Percentiles rank a stretch among this genome's conserved stretches.
phyloP scores from a whole-genome alignment of 306 rosid genomes.

The Gillenia trifoliata region DNA sequence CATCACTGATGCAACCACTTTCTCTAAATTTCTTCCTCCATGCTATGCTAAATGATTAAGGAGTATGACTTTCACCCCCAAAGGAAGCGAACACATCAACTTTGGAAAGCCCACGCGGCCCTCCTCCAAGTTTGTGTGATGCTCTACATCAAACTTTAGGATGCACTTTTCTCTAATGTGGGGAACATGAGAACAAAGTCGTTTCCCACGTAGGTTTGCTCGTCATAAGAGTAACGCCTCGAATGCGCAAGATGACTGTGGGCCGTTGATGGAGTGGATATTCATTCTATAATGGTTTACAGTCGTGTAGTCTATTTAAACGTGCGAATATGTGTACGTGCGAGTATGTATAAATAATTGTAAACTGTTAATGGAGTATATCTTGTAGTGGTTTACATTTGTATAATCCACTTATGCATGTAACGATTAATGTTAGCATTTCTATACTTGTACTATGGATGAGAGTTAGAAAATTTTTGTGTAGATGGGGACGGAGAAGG shows the following conservation, averaged over 20 bases:
- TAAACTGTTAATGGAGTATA: neutral
- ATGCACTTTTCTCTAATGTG: neutral
- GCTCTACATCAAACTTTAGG: neutral
- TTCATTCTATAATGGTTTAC: neutral
- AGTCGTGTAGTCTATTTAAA: too few relatives aligned
- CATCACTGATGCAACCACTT: slow-evolving; percentile 3
- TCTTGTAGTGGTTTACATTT: too few relatives aligned
- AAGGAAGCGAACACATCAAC: neutral
- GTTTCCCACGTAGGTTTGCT: neutral
- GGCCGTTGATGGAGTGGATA: neutral
- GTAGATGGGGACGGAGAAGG: too few relatives aligned
- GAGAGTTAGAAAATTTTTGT: too few relatives aligned
- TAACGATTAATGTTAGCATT: too few relatives aligned
- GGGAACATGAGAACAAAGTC: neutral
- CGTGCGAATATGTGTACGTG: too few relatives aligned
- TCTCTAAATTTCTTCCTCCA: neutral
- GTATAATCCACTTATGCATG: too few relatives aligned
- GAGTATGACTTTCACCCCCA: neutral
- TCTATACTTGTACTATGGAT: too few relatives aligned
- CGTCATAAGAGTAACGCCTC: neutral
- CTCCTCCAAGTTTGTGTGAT: neutral
- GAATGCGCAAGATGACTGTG: neutral
- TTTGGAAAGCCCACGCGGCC: neutral
- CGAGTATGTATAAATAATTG: neutral
- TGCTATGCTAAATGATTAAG: slow-evolving; percentile 9